Evolutionary conservation across 805 yeast genomes (phyloP).

Genomic region (Saccharomycopsis sp.): DNA sequence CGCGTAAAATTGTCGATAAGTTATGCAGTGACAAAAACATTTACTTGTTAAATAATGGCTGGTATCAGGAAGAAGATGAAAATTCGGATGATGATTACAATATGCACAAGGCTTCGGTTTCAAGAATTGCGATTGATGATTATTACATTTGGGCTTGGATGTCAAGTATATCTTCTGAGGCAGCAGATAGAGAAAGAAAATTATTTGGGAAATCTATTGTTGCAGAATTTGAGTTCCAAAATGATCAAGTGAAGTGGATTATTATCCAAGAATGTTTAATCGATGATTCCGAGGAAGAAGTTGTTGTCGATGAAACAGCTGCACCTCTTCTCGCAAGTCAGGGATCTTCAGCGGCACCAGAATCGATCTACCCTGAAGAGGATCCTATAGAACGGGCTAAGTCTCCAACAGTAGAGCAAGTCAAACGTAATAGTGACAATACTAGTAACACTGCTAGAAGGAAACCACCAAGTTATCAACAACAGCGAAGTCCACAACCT

Average conservation of each 20-base stretch:
- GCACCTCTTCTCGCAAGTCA: conserved; percentile 2
- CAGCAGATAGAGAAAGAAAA: conserved; percentile 54
- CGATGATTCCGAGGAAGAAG: neutral
- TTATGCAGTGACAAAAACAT: conserved; percentile 25
- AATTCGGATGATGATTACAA: conserved; percentile 30
- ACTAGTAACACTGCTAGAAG: neutral
- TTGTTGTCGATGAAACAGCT: neutral
- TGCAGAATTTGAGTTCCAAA: conserved; percentile 72
- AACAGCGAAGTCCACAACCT: conserved; percentile 13
- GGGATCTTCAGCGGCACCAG: conserved; percentile 8
- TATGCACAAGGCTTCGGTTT: conserved; percentile 36
- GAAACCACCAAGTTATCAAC: neutral
- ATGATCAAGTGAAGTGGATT: conserved; percentile 71
- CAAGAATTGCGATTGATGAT: conserved; percentile 71
- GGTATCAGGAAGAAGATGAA: conserved; percentile 29
- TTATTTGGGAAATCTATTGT: conserved; percentile 78
- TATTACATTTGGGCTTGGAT: conserved; percentile 92
- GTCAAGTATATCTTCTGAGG: conserved; percentile 67
- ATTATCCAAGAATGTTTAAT: conserved; percentile 62
- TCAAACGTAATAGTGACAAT: neutral
- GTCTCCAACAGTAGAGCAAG: neutral
- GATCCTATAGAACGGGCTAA: neutral
- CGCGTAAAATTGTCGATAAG: conserved; percentile 47
- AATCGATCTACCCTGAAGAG: neutral
- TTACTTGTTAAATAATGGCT: conserved; percentile 19